phyloP scores from a whole-genome alignment of 1,284 basidiomycete genomes.

The Ceratobasidium sp. region DNA sequence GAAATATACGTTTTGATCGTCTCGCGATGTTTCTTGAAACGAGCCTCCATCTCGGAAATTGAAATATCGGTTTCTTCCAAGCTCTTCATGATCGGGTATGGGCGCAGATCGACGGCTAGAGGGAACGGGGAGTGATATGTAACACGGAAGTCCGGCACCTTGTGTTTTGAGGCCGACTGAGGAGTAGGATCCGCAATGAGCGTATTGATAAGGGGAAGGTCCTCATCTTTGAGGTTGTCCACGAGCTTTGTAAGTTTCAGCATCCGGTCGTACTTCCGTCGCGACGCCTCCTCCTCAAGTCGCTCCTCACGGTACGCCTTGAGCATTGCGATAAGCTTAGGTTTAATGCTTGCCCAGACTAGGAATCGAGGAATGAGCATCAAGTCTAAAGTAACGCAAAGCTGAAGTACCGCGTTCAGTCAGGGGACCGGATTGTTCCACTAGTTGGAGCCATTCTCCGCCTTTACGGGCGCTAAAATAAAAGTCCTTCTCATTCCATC shows the following conservation, averaged over 20 bases:
- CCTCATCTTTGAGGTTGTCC: background rate
- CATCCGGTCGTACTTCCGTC: background rate
- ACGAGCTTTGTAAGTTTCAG: background rate
- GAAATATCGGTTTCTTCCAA: constrained; percentile 9
- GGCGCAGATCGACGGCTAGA: constrained; percentile 4
- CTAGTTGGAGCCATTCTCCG: too few species aligned
- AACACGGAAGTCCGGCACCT: background rate
- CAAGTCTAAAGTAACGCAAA: background rate
- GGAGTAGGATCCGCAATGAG: background rate
- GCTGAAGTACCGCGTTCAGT: constrained; percentile 37
- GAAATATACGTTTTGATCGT: background rate
- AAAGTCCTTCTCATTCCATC: too few species aligned
- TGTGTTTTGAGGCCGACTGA: background rate
- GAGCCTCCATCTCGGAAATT: background rate
- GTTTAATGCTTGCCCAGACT: constrained; percentile 40
- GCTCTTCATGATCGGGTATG: constrained; percentile 4
- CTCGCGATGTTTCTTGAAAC: background rate
- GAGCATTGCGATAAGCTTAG: constrained; percentile 40
- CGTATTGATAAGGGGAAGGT: background rate
- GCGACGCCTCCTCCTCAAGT: constrained; percentile 14
- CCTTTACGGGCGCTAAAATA: too few species aligned
- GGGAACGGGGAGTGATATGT: constrained; percentile 6
- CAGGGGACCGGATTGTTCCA: too few species aligned
- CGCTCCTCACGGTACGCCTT: constrained; percentile 28
- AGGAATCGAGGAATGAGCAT: background rate